Evolutionary conservation across 129 eudicot species (phyloP).

Genomic region (Pulicaria dysenterica): DNA sequence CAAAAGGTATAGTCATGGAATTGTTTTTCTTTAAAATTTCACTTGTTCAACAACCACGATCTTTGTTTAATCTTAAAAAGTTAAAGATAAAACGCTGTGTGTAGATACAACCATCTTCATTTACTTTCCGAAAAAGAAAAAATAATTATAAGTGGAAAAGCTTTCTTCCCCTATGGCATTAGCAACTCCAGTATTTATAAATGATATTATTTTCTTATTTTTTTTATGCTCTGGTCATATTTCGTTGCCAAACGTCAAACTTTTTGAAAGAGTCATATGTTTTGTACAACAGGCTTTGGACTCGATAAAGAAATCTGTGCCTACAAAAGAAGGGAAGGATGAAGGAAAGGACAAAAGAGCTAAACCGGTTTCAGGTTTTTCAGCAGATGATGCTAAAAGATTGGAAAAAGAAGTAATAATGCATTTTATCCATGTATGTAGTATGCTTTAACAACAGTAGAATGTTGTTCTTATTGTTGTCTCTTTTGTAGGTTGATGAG

Average conservation of each 20-base stretch:
- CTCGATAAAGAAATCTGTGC: slow-evolving; percentile 68
- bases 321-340: slow-evolving; percentile 45
- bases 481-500: slow-evolving; percentile 66
- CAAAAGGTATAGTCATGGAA: slow-evolving; percentile 64
- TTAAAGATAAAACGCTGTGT: slow-evolving; percentile 1
- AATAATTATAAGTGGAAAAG: background rate
- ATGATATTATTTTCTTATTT: background rate
- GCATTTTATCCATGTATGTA: background rate
- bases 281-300: slow-evolving; percentile 67
- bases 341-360: slow-evolving; percentile 52
- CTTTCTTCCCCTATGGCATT: background rate
- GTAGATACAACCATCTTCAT: background rate
- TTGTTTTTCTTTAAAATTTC: background rate
- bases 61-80: background rate
- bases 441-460: background rate
- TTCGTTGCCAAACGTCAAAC: too few relatives aligned
- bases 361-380: slow-evolving; percentile 51
- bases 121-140: background rate
- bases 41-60: slow-evolving; percentile 2
- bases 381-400: slow-evolving; percentile 83
- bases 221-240: background rate
- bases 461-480: slow-evolving; percentile 21
- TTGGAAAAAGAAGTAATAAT: slow-evolving; percentile 82
- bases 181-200: background rate
- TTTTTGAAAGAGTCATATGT: background rate